A percentile compares a stretch with the other conserved stretches of the same genome.
phyloP scores from a whole-genome alignment of 73 alveolate species.

The Symbiodinium natans region DNA sequence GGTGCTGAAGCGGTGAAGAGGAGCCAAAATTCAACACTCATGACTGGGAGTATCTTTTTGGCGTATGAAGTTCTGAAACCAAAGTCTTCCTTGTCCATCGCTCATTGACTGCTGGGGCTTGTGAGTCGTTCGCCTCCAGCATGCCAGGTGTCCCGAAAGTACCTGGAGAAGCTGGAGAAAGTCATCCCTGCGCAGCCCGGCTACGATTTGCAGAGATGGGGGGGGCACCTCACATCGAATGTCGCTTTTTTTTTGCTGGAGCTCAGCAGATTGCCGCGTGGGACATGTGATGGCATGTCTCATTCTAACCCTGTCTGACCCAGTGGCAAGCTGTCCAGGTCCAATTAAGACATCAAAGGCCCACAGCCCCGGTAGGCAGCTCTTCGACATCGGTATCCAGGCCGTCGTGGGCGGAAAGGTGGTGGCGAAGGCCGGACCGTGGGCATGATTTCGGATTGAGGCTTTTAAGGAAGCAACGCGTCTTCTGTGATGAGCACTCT shows the following conservation, averaged over 20 bases:
- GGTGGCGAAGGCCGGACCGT: slow-evolving; percentile 96
- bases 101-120: not conserved
- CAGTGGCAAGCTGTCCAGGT: not conserved
- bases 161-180: slow-evolving; percentile 64
- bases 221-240: slow-evolving; percentile 94
- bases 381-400: slow-evolving; percentile 96
- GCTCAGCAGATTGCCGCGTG: no score
- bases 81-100: no score
- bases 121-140: not conserved
- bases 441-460: no score
- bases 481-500: no score
- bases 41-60: not conserved
- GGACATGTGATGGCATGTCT: no score
- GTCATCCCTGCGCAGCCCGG: slow-evolving; percentile 52
- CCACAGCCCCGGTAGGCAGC: slow-evolving; percentile 40
- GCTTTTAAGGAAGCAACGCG: no score
- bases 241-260: slow-evolving; percentile 96
- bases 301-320: not conserved
- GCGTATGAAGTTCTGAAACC: not conserved
- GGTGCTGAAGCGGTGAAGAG: not conserved
- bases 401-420: slow-evolving; percentile 97
- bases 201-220: slow-evolving; percentile 60
- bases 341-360: not conserved
- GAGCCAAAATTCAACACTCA: not conserved
- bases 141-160: slow-evolving; percentile 46